phyloP scores from a whole-genome alignment of 2,329 filamentous ascomycete species.

The Grosmannia clavigera region DNA sequence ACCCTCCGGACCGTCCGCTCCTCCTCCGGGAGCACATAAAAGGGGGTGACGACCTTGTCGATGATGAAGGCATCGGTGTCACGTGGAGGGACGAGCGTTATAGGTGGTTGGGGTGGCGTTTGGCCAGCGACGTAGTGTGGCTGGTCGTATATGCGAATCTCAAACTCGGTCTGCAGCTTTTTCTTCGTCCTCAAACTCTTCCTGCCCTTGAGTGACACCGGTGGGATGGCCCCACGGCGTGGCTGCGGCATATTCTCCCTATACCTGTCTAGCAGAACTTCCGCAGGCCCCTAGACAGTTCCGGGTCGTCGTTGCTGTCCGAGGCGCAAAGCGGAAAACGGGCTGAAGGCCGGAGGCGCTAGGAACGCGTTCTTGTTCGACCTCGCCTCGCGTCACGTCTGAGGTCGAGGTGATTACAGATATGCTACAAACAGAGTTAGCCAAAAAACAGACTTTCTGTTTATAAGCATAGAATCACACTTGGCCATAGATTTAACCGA shows the following conservation, averaged over 20 bases:
- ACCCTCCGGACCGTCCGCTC: conserved; percentile 22
- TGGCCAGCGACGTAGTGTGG: conserved; percentile 31
- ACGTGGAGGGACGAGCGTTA: conserved; percentile 35
- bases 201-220: neutral
- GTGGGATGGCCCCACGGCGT: neutral
- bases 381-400: neutral
- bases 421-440: neutral
- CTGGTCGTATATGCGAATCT: conserved; percentile 20
- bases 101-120: conserved; percentile 33
- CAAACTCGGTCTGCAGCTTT: conserved; percentile 11
- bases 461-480: neutral
- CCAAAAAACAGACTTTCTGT: neutral
- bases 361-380: neutral
- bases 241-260: neutral
- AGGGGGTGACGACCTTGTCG: conserved; percentile 35
- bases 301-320: too few species aligned
- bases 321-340: too few species aligned
- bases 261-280: neutral
- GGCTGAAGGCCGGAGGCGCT: neutral
- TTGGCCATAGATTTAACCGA: too few species aligned
- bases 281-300: too few species aligned
- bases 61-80: conserved; percentile 46
- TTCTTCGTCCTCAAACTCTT: neutral
- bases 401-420: neutral
- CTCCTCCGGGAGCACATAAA: conserved; percentile 6